Percentiles rank a stretch among this genome's conserved stretches.
These are phyloP conservation scores for Parietichytrium sp. DNA, from an alignment of 108 stramenopile genomes.

Conservation along the genomic window DNA sequence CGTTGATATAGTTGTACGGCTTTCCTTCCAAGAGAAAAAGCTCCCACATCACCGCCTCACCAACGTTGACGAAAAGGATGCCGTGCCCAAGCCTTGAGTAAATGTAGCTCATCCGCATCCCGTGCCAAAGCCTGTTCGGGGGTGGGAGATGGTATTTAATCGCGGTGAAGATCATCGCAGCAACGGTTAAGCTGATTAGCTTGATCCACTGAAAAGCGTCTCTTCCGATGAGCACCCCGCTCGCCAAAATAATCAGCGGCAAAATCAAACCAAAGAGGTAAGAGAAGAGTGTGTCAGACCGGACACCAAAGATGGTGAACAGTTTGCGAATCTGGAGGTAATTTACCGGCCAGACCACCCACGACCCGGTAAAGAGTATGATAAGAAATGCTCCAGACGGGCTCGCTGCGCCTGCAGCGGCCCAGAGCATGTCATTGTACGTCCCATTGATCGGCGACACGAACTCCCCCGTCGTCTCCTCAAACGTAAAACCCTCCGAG, in stretches of 20 bases:
- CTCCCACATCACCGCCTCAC: slow-evolving; percentile 9
- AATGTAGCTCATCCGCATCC: background rate
- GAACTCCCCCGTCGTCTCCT: background rate
- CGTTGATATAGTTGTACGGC: slow-evolving; percentile 25
- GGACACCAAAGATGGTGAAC: background rate
- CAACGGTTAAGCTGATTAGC: background rate
- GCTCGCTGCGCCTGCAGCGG: background rate
- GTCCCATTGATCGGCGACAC: background rate
- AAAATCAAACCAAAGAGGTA: background rate
- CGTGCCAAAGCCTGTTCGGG: background rate
- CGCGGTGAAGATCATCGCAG: background rate
- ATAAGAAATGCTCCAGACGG: background rate
- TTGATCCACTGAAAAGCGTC: slow-evolving; percentile 29
- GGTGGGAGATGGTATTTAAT: slow-evolving; percentile 1
- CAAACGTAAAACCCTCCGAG: background rate
- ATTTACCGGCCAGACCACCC: background rate
- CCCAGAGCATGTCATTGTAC: background rate
- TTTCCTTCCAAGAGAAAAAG: background rate
- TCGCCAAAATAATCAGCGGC: background rate
- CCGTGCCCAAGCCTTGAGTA: background rate
- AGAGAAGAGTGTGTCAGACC: background rate
- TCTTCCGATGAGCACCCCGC: background rate
- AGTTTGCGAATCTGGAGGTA: background rate
- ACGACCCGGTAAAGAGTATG: background rate
- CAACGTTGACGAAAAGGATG: slow-evolving; percentile 1